Percentiles rank a stretch among this genome's conserved stretches.
These are phyloP conservation scores for Solanum hybrid DNA, from an alignment of 305 asterid species.

Conservation along the genomic window DNA sequence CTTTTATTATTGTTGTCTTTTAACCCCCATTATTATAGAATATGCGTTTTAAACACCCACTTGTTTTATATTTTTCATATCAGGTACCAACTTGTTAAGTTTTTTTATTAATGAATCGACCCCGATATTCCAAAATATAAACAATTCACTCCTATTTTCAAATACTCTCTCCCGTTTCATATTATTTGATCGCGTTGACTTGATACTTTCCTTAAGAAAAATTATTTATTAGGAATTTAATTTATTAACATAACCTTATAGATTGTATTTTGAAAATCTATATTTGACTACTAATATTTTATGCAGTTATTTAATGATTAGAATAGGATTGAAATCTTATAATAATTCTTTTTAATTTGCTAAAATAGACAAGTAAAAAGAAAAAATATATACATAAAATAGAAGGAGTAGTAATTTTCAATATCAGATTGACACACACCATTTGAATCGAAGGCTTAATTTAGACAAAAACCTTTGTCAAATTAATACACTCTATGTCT, in stretches of 20 bases:
- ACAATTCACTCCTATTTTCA: not conserved
- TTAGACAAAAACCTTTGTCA: not conserved
- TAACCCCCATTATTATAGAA: not conserved
- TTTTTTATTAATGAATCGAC: not conserved
- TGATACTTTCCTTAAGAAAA: not conserved
- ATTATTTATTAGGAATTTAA: not conserved
- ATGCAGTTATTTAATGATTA: not conserved
- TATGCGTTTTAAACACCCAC: not conserved
- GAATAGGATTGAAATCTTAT: not conserved
- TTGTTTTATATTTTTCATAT: not conserved
- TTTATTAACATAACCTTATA: not conserved
- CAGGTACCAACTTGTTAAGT: not conserved
- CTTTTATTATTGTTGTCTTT: constrained; percentile 1
- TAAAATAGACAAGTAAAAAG: not conserved
- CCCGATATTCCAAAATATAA: not conserved
- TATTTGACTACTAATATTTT: not conserved
- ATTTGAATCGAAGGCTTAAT: not conserved
- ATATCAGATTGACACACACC: not conserved
- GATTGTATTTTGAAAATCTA: not conserved
- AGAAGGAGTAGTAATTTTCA: not conserved
- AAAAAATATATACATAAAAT: not conserved
- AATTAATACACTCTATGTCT: not conserved
- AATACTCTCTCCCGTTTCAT: not conserved
- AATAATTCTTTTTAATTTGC: not conserved
- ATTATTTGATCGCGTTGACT: not conserved